Evolutionary conservation across 2,329 filamentous ascomycete species (phyloP).

Genomic region (Colletotrichum paranaense): DNA sequence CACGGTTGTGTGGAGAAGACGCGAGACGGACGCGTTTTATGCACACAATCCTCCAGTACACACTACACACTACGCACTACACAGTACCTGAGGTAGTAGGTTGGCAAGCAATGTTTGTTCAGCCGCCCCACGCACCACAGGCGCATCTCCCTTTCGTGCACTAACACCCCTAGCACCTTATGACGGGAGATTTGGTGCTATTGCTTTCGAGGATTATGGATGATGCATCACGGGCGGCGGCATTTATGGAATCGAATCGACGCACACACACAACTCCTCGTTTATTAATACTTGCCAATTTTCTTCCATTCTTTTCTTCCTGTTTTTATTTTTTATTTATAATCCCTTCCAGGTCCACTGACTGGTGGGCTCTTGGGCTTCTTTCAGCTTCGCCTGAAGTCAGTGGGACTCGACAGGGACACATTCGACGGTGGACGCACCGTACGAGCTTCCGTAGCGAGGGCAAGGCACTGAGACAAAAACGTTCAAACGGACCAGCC

Average conservation of each 20-base stretch:
- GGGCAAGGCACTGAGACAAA: too few species aligned
- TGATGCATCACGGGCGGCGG: slow-evolving; percentile 19
- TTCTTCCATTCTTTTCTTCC: not conserved
- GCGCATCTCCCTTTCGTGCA: not conserved
- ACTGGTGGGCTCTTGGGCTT: too few species aligned
- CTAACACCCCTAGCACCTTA: not conserved
- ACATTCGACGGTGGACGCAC: not conserved
- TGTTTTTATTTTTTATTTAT: not conserved
- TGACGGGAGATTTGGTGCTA: not conserved
- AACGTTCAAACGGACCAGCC: slow-evolving; percentile 14
- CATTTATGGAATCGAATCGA: slow-evolving; percentile 18
- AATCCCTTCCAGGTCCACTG: not conserved
- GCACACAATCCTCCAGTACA: not conserved
- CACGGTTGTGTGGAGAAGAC: slow-evolving; percentile 24
- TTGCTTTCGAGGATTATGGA: slow-evolving; percentile 17
- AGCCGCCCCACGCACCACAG: slow-evolving; percentile 10
- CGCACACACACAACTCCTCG: not conserved
- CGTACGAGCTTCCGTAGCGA: too few species aligned
- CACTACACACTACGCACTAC: too few species aligned
- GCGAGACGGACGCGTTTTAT: slow-evolving; percentile 28
- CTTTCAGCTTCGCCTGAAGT: too few species aligned
- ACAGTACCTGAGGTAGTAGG: too few species aligned
- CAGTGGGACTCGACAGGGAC: slow-evolving; percentile 18
- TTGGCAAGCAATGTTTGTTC: not conserved
- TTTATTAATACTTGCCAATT: not conserved